Conservation (phyloP, 2,329 filamentous ascomycete species). For the Nemania serpens region DNA sequence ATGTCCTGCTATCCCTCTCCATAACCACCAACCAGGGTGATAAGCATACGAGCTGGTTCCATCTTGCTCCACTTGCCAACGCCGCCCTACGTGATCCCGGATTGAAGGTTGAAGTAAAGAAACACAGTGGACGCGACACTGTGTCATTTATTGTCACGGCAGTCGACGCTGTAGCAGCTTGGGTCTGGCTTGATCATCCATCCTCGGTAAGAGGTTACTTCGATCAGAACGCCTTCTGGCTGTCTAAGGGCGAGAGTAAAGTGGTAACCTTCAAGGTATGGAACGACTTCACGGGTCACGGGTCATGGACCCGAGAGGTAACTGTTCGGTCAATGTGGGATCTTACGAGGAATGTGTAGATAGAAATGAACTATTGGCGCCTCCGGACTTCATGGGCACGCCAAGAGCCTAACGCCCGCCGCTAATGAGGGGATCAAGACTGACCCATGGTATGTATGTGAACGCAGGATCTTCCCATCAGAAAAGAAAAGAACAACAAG, state of each 20-base stretch:
- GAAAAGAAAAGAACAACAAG: no score
- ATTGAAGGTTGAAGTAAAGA: not conserved
- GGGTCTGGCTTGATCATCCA: constrained; percentile 12
- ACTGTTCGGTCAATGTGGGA: constrained; percentile 1
- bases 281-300: constrained; percentile 5
- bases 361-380: no score
- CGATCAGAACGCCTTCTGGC: constrained; percentile 14
- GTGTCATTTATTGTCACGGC: constrained; percentile 8
- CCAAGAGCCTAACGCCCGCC: no score
- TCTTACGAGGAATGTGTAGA: not conserved
- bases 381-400: no score
- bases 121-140: not conserved
- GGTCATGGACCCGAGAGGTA: not conserved
- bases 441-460: no score
- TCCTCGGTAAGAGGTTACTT: constrained; percentile 3
- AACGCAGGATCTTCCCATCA: no score
- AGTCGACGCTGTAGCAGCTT: constrained; percentile 9
- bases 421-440: no score
- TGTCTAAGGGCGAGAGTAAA: constrained; percentile 2
- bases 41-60: constrained; percentile 13
- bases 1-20: constrained; percentile 2
- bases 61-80: not conserved
- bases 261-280: constrained; percentile 7
- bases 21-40: constrained; percentile 4
- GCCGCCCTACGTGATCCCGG: constrained; percentile 1